These are phyloP conservation scores for Backusella macrospora DNA, from an alignment of 192 early-diverging fungal species.

Conservation along the genomic window DNA sequence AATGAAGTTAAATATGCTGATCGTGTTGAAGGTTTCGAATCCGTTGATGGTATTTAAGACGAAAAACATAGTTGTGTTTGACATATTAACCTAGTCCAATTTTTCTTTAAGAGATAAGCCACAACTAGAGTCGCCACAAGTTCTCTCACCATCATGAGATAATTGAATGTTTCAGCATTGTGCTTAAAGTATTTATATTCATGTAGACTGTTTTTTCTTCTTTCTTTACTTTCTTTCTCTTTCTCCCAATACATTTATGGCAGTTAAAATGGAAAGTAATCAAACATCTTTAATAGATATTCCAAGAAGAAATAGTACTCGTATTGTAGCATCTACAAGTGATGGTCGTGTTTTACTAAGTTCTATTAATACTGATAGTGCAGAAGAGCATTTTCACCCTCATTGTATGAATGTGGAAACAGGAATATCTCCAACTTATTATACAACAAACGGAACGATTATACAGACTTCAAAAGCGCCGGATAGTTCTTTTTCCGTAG, in stretches of 20 bases:
- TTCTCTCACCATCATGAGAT: slow-evolving; percentile 1
- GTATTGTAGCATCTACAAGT: slow-evolving; percentile 15
- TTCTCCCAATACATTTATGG: background rate
- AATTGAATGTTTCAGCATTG: background rate
- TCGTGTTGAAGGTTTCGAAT: background rate
- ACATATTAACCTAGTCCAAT: background rate
- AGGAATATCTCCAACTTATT: background rate
- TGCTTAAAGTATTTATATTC: background rate
- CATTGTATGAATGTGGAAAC: background rate
- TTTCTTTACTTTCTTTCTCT: background rate
- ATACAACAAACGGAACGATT: slow-evolving; percentile 1
- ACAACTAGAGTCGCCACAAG: background rate
- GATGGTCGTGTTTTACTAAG: background rate
- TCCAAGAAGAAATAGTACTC: slow-evolving; percentile 5
- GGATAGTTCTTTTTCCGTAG: background rate
- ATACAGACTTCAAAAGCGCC: background rate
- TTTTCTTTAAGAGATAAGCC: background rate
- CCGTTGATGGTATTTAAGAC: background rate
- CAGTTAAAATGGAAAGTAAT: background rate
- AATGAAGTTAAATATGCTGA: no score
- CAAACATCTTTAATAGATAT: background rate
- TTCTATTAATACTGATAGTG: background rate
- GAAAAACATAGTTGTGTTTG: background rate
- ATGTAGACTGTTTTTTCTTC: background rate
- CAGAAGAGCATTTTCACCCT: background rate